phyloP scores from a whole-genome alignment of 176 grass and related monocot genomes.

The Neostapfia colusana region DNA sequence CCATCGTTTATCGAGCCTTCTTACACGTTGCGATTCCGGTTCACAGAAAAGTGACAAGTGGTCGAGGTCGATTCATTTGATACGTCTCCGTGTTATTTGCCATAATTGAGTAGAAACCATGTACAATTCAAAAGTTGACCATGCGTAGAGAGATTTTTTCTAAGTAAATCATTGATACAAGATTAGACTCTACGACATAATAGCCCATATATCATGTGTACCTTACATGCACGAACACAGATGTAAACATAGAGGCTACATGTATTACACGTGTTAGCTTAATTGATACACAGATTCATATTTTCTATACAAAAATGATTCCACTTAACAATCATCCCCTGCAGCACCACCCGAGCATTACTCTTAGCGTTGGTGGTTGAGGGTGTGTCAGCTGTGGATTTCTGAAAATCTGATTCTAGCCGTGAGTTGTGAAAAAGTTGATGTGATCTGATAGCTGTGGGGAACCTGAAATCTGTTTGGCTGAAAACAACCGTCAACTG shows the following conservation, averaged over 20 bases:
- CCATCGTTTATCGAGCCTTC: background rate
- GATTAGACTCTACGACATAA: background rate
- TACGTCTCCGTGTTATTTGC: background rate
- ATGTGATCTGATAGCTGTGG: too few species aligned
- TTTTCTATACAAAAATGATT: too few species aligned
- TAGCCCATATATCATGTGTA: background rate
- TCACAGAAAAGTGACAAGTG: background rate
- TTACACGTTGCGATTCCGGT: background rate
- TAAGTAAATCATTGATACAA: background rate
- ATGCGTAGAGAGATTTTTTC: too few species aligned
- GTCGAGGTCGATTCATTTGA: background rate
- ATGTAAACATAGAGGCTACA: background rate
- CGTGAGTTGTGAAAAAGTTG: too few species aligned
- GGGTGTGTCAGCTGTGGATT: too few species aligned
- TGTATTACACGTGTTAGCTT: background rate
- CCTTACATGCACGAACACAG: background rate
- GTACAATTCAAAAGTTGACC: background rate
- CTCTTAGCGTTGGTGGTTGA: too few species aligned
- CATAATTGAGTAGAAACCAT: background rate
- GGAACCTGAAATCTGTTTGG: too few species aligned
- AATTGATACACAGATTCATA: too few species aligned
- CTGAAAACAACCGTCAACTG: too few species aligned
- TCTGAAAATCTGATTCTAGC: too few species aligned
- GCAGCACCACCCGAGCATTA: too few species aligned
- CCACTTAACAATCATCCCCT: too few species aligned